Base-by-base conservation (phyloP, 345 rosid species). In the Hibiscus syriacus region DNA sequence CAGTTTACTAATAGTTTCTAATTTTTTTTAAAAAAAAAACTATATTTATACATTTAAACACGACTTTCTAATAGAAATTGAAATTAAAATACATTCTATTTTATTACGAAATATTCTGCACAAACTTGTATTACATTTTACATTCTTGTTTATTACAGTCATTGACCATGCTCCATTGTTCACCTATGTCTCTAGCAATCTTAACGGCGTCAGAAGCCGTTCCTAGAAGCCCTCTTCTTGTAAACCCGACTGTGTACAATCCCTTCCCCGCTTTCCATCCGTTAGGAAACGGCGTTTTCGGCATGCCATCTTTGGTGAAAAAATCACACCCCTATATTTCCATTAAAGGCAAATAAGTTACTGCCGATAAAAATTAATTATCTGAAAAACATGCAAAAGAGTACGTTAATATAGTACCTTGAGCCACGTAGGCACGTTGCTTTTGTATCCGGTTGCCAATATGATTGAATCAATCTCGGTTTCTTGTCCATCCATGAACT, bases 401-500 rank as follows among this genome's bases (percentile, higher is more conserved):
- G n/a, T n/a, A n/a, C n/a, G n/a, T n/a, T n/a, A 16, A 50, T 3
- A 23, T 3, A n/a, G 71, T 75, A 93, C 99, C 92, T 82, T 81
- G 73, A 93, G 94, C 99, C 99, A 93, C 78, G 77, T 70, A 59
- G 95, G 90, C 26, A 93, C 99, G 12, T 80, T 93, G 82, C 97
- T 93, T 75, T 79, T 86, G 76, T 89, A 93, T 14, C 99, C 99
- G 29, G 99, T 93, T 39, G 99, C 99, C 32, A 93, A 74, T 27
- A 93, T 83, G 66, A 93, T 80, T 19, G 97, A 74, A 79, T 89
- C 96, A 66, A 93, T 81, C 55, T 78, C 81, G 74, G 72, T 76
- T 55, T 90, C 96, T 81, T 86, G 84, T 50, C 95, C 96, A 78
- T 93, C 86, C 72, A 77, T 20, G 69, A 93, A 93, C 76, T 79